A percentile compares a stretch with the other conserved stretches of the same genome.
phyloP scores from a whole-genome alignment of 2,329 filamentous ascomycete genomes.

The Pseudocercospora vitis region DNA sequence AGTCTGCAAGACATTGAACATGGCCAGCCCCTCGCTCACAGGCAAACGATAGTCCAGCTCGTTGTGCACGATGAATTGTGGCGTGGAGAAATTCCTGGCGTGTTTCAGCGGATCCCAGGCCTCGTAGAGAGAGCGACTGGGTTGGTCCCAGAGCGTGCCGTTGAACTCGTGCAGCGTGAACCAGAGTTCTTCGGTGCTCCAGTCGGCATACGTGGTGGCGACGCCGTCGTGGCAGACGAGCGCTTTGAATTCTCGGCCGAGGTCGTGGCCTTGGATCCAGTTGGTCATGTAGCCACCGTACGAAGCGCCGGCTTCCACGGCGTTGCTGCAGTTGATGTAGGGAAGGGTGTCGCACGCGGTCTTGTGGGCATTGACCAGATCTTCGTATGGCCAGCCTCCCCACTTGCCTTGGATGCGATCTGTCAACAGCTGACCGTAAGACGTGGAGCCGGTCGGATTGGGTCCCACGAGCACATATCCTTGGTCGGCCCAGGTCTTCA shows the following conservation, averaged over 20 bases:
- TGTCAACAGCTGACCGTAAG: constrained; percentile 34
- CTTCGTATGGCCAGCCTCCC: constrained; percentile 30
- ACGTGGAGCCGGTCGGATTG: constrained; percentile 35
- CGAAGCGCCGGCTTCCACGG: constrained; percentile 31
- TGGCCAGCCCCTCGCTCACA: constrained; percentile 27
- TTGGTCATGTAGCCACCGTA: constrained; percentile 42
- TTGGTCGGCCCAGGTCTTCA: constrained; percentile 35
- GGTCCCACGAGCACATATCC: constrained; percentile 36
- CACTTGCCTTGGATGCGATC: constrained; percentile 31
- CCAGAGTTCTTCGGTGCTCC: constrained; percentile 51
- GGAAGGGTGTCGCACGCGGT: constrained; percentile 26
- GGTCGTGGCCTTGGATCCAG: constrained; percentile 76
- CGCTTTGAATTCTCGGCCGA: constrained; percentile 82
- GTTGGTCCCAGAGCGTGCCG: constrained; percentile 50
- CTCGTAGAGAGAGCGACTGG: constrained; percentile 19
- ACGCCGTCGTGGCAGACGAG: constrained; percentile 87
- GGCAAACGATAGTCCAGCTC: constrained; percentile 29
- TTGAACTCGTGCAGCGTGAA: constrained; percentile 54
- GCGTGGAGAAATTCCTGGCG: constrained; percentile 28
- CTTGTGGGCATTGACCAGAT: constrained; percentile 28
- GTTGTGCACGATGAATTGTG: constrained; percentile 28
- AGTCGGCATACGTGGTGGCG: constrained; percentile 43
- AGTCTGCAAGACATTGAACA: constrained; percentile 30
- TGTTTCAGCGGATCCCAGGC: constrained; percentile 27
- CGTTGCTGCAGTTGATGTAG: constrained; percentile 31